Percentiles rank a stretch among this genome's conserved stretches.
Evolutionary conservation across 2,329 filamentous ascomycete genomes (phyloP).

Genomic region (Ceratocystis smalleyi): DNA sequence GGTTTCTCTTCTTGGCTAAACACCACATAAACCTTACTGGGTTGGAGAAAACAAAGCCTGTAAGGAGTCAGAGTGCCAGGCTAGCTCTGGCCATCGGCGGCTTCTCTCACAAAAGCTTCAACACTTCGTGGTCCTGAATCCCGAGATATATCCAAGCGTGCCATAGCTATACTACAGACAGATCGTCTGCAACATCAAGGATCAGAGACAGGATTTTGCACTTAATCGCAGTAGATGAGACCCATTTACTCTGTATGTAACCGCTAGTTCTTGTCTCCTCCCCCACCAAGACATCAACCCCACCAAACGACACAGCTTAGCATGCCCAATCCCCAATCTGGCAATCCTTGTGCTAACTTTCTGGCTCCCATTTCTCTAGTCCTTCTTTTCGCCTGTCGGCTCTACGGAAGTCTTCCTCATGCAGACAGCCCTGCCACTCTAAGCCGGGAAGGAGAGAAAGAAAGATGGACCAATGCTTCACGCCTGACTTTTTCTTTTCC

Average conservation of each 20-base stretch:
- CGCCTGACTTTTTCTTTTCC: background rate
- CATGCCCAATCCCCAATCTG: background rate
- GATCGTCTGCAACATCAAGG: background rate
- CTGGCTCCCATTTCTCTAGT: background rate
- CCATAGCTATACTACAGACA: background rate
- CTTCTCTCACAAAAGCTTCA: too few species aligned
- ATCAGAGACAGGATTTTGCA: background rate
- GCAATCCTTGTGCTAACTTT: background rate
- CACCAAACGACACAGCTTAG: background rate
- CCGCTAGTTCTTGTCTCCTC: background rate
- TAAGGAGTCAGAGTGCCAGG: too few species aligned
- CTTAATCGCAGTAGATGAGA: too few species aligned
- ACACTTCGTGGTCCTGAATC: background rate
- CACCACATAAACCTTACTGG: background rate
- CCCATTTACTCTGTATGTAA: background rate
- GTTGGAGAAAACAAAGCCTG: background rate
- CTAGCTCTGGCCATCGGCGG: too few species aligned
- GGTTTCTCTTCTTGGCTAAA: background rate
- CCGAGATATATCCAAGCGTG: constrained; percentile 1
- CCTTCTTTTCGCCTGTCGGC: background rate
- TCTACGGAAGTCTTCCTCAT: constrained; percentile 9
- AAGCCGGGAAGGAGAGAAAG: background rate
- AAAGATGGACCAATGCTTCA: background rate
- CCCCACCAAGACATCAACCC: background rate
- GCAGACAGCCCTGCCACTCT: background rate